These are phyloP conservation scores for Citrus australasica DNA, from an alignment of 345 rosid genomes.

Conservation along the genomic window DNA sequence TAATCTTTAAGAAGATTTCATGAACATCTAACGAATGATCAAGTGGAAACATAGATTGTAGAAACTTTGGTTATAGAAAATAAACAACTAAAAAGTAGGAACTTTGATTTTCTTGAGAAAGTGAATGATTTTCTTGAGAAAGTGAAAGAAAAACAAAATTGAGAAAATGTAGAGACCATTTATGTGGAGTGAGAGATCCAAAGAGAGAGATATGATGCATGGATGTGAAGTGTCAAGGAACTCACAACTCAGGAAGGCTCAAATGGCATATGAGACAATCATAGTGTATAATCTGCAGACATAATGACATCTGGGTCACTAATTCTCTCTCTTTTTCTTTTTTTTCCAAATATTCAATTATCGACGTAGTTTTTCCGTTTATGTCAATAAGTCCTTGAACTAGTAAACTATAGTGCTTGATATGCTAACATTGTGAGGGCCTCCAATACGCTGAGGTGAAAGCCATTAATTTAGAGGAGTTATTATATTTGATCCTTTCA, in stretches of 20 bases:
- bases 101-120: conserved; percentile 1
- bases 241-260: too few relatives aligned
- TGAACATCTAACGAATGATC: not conserved
- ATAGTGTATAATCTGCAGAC: not conserved
- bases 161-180: not conserved
- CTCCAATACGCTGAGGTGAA: too few relatives aligned
- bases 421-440: too few relatives aligned
- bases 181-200: not conserved
- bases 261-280: too few relatives aligned
- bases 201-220: not conserved
- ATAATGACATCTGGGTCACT: too few relatives aligned
- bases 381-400: too few relatives aligned
- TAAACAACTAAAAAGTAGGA: not conserved
- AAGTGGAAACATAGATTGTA: not conserved
- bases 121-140: conserved; percentile 12
- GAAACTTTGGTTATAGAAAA: not conserved
- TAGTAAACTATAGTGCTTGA: too few relatives aligned
- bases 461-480: too few relatives aligned
- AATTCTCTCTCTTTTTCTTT: too few relatives aligned
- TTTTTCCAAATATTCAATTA: too few relatives aligned
- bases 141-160: not conserved
- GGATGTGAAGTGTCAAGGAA: not conserved
- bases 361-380: too few relatives aligned
- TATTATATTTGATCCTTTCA: too few relatives aligned
- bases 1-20: not conserved